These are phyloP conservation scores for Pyrenochaeta sp. DNA, from an alignment of 2,329 filamentous ascomycete genomes.

Conservation along the genomic window DNA sequence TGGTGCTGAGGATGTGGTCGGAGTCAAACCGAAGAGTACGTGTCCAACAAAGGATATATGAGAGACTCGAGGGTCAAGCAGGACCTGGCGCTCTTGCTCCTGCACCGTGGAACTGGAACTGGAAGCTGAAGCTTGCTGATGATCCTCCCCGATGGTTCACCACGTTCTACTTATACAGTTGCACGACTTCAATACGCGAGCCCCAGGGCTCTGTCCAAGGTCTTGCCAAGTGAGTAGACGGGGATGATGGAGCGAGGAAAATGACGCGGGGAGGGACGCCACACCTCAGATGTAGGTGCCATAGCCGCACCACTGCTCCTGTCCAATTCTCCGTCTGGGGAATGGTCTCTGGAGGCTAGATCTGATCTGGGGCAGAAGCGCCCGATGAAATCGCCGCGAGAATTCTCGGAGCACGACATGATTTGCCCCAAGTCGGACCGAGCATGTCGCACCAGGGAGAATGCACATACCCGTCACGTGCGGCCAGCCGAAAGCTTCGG, in stretches of 20 bases:
- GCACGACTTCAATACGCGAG: constrained; percentile 15
- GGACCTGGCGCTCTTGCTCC: constrained; percentile 19
- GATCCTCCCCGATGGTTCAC: constrained; percentile 18
- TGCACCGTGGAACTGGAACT: constrained; percentile 25
- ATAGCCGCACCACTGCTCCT: constrained; percentile 11
- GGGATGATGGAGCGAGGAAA: constrained; percentile 29
- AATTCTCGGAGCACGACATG: constrained; percentile 8
- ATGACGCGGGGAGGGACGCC: constrained; percentile 35
- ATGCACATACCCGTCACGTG: constrained; percentile 5
- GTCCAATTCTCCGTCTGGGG: constrained; percentile 13
- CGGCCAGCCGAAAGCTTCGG: background rate
- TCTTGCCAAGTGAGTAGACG: constrained; percentile 25
- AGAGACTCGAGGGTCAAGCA: constrained; percentile 14
- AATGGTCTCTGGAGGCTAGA: constrained; percentile 15
- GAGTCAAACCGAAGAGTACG: constrained; percentile 1
- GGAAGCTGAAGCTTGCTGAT: constrained; percentile 22
- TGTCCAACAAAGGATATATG: constrained; percentile 2
- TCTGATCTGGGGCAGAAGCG: constrained; percentile 27
- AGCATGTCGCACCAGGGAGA: background rate
- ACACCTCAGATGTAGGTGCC: constrained; percentile 19
- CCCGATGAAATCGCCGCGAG: constrained; percentile 19
- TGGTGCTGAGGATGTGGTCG: constrained; percentile 8
- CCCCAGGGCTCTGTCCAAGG: constrained; percentile 17
- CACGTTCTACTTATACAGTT: constrained; percentile 32
- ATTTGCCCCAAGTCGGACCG: constrained; percentile 28